These are phyloP conservation scores for Acanthamoeba divionensis DNA, from an alignment of 208 protist species.

Conservation along the genomic window DNA sequence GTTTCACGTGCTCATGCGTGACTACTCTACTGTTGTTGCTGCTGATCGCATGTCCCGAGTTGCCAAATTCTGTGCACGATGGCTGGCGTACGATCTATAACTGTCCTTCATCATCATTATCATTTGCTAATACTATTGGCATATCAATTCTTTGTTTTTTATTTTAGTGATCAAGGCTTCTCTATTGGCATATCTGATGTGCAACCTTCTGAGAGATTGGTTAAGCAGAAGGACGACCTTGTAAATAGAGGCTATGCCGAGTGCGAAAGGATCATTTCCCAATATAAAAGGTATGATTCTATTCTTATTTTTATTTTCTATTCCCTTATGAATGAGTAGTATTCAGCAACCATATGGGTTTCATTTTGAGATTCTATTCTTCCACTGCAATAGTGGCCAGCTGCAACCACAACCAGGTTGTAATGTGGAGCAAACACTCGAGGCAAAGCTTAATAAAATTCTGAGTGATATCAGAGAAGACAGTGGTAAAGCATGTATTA, in stretches of 20 bases:
- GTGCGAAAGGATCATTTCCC: background rate
- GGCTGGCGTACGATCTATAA: conserved; percentile 13
- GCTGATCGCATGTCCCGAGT: conserved; percentile 94
- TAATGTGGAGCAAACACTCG: conserved; percentile 69
- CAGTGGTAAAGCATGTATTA: conserved; percentile 93
- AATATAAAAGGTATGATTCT: too few relatives aligned
- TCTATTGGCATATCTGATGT: conserved; percentile 98
- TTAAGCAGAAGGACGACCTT: conserved; percentile 87
- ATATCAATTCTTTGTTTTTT: background rate
- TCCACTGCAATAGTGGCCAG: conserved; percentile 87
- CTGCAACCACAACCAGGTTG: conserved; percentile 77
- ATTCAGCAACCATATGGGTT: background rate
- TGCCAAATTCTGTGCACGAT: conserved; percentile 91
- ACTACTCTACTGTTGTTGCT: conserved; percentile 84
- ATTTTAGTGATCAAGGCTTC: conserved; percentile 93
- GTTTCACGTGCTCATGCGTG: conserved; percentile 93
- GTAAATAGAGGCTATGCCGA: conserved; percentile 89
- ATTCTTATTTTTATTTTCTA: too few relatives aligned
- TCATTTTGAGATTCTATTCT: conserved; percentile 86
- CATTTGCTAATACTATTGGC: background rate
- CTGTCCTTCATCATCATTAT: background rate
- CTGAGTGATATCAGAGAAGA: conserved; percentile 96
- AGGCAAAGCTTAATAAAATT: conserved; percentile 89
- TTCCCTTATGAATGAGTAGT: too few relatives aligned
- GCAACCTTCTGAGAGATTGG: conserved; percentile 87